Evolutionary conservation across 495 filamentous ascomycete genomes (phyloP).

Genomic region (Pseudotulostoma volvatum): DNA sequence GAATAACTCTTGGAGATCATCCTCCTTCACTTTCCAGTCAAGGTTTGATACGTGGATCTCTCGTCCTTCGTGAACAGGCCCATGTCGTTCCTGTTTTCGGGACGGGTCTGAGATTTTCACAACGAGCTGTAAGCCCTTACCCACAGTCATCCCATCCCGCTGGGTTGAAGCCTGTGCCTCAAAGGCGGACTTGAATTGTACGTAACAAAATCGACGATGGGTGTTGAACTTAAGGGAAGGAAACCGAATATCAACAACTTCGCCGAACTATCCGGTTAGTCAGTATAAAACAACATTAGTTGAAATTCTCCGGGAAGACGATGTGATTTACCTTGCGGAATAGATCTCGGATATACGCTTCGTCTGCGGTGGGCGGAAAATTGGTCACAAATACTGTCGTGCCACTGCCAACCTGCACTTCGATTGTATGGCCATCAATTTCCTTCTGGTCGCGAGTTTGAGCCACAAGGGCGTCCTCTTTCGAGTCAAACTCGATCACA

Average conservation of each 20-base stretch:
- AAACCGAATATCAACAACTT: conserved; percentile 73
- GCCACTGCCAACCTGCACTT: conserved; percentile 52
- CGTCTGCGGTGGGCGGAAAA: conserved; percentile 74
- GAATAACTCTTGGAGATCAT: conserved; percentile 55
- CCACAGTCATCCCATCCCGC: conserved; percentile 51
- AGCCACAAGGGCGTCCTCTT: conserved; percentile 67
- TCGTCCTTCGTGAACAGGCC: conserved; percentile 68
- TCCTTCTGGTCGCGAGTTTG: conserved; percentile 61
- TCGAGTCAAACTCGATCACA: conserved; percentile 67
- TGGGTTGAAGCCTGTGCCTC: conserved; percentile 50
- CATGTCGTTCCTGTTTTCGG: conserved; percentile 59
- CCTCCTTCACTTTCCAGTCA: conserved; percentile 44
- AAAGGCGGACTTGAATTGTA: conserved; percentile 56
- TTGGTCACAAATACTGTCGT: conserved; percentile 83
- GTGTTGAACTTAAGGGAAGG: conserved; percentile 81
- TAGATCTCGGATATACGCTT: conserved; percentile 56
- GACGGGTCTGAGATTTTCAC: conserved; percentile 73
- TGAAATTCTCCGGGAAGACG: not conserved
- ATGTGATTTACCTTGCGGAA: conserved; percentile 41
- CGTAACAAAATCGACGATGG: conserved; percentile 82
- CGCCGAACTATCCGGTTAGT: conserved; percentile 40
- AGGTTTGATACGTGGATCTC: conserved; percentile 74
- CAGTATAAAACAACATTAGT: conserved; percentile 4
- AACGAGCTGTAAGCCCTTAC: conserved; percentile 45
- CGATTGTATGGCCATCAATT: conserved; percentile 52